These are phyloP conservation scores for Favolaschia claudopus DNA, from an alignment of 768 basidiomycete genomes.

Conservation along the genomic window DNA sequence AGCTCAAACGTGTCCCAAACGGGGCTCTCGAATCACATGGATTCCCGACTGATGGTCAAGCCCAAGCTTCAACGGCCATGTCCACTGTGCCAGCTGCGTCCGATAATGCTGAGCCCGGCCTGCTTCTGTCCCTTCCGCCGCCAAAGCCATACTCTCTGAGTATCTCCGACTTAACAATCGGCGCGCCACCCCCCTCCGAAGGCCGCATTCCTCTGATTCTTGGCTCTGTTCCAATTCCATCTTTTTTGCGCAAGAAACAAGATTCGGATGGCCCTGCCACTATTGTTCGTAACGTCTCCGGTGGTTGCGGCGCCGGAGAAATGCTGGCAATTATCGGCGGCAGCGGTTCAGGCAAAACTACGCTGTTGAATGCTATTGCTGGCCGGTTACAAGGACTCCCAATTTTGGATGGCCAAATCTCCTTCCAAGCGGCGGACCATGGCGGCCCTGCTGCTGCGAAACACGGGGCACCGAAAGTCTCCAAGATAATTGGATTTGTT, in stretches of 20 bases:
- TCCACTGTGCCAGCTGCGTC: neutral
- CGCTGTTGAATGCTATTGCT: slow-evolving; percentile 24
- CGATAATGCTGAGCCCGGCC: neutral
- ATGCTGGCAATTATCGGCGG: slow-evolving; percentile 29
- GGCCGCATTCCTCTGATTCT: neutral
- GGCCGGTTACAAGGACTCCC: slow-evolving; percentile 20
- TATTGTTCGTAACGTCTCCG: slow-evolving; percentile 19
- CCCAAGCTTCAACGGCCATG: slow-evolving; percentile 13
- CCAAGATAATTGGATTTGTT: slow-evolving; percentile 45
- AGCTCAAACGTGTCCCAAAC: too few relatives aligned
- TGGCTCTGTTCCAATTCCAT: slow-evolving; percentile 6
- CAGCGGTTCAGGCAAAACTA: slow-evolving; percentile 21
- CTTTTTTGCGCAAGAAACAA: slow-evolving; percentile 14
- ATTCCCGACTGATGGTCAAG: too few relatives aligned
- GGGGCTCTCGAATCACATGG: neutral
- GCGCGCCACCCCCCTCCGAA: neutral
- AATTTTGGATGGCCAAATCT: slow-evolving; percentile 21
- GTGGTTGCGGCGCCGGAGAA: slow-evolving; percentile 22
- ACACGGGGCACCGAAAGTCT: slow-evolving; percentile 18
- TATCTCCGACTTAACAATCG: slow-evolving; percentile 7
- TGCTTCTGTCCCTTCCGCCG: slow-evolving; percentile 25
- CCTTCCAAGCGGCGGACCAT: slow-evolving; percentile 13
- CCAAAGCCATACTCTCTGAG: slow-evolving; percentile 19
- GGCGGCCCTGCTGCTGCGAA: neutral
- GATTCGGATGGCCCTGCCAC: slow-evolving; percentile 1